Base-by-base conservation (phyloP, 441 rosid species). In the Gossypium trilobum region DNA sequence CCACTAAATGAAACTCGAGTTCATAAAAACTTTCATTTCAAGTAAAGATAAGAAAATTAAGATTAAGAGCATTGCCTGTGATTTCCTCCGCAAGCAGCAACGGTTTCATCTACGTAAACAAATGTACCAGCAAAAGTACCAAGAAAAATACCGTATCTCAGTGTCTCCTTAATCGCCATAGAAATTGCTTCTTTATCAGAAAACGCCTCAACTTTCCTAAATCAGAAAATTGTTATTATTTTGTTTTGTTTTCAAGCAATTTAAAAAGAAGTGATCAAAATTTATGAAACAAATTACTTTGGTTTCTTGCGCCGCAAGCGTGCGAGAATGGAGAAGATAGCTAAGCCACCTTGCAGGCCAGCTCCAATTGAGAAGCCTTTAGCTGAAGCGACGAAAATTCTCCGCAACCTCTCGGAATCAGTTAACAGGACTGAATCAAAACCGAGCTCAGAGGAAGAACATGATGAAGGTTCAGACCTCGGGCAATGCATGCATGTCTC, bases 291-390 rank as follows among this genome's bases (percentile, higher is more conserved):
- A 31, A 16, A 14, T 31, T 63, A 87, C 95, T 88, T 83, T 57
- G 78, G 83, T 73, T 82, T 82, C 62, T 84, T 78, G 70, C 97
- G 91, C 50, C 87, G 82, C 73, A 87, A 82, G 27, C 97, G 85
- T 76, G 86, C 80, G 2, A 93, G 80, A 79, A 93, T 78, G 6
- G 96, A 86, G 84, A 93, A 93, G 69, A 91, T 75, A 68, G 91
- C 86, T 14, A 93, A 80, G 68, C 98, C 98, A 25, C 98, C 98
- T 87, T 91, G 91, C 60, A 93, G 80, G 23, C 97, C 98, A 16
- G 97, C 91, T 62, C 97, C 98, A 31, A 93, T 86, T 27, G 97
- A 84, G 87, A 91, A 93, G 52, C 98, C 97, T 83, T 87, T 93
- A 16, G 57, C 80, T 2, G 91, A 85, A 56, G 98, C 95, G 29